These are phyloP conservation scores for Boechera retrofracta DNA, from an alignment of 345 rosid genomes.

Conservation along the genomic window DNA sequence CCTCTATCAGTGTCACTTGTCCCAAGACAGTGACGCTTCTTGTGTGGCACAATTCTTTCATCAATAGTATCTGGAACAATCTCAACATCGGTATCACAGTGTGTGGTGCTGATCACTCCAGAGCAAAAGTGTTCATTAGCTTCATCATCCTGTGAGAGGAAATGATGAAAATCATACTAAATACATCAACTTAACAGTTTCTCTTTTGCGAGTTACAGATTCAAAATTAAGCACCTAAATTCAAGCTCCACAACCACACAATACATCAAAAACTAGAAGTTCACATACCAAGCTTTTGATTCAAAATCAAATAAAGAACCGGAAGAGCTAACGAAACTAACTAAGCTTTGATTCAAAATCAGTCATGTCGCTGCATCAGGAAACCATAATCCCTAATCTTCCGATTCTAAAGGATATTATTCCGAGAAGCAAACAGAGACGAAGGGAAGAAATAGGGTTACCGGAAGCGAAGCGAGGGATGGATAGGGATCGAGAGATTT, in stretches of 20 bases:
- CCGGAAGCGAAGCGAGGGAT: slow-evolving; percentile 17
- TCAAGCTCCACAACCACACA: neutral
- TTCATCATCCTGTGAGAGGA: slow-evolving; percentile 34
- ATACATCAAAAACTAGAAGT: neutral
- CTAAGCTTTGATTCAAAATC: neutral
- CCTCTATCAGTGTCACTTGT: neutral
- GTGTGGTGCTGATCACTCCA: slow-evolving; percentile 5
- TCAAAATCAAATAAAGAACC: no score
- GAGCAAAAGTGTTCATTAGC: slow-evolving; percentile 23
- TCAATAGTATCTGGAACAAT: slow-evolving; percentile 26
- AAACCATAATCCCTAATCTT: neutral
- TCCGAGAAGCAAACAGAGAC: slow-evolving; percentile 8
- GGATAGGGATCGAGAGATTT: slow-evolving; percentile 17
- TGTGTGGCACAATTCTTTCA: slow-evolving; percentile 27
- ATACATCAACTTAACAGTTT: slow-evolving; percentile 9
- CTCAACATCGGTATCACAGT: slow-evolving; percentile 25
- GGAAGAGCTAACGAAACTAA: no score
- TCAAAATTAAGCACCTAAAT: neutral
- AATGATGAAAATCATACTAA: neutral
- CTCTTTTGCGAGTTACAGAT: neutral
- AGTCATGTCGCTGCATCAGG: neutral
- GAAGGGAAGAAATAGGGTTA: slow-evolving; percentile 15
- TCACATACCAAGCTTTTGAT: no score
- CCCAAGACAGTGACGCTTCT: slow-evolving; percentile 38
- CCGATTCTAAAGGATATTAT: neutral